Evolutionary conservation across 169 alveolate species (phyloP).

Genomic region (Perkinsus marinus): DNA sequence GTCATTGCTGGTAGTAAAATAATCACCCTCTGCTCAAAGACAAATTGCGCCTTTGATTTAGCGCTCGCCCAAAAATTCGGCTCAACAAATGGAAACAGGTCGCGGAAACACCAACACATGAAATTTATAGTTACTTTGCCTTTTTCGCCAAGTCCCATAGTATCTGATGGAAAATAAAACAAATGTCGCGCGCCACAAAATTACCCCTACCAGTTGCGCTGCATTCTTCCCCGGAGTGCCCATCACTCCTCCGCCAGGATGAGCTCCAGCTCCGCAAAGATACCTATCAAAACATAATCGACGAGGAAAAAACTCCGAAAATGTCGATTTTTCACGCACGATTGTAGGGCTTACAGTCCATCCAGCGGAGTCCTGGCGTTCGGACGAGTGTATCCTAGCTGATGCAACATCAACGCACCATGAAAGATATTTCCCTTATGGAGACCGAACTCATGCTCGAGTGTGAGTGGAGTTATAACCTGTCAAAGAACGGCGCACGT

Average conservation of each 20-base stretch:
- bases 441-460: background rate
- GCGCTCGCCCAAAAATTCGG: no score
- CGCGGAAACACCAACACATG: no score
- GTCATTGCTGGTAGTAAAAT: no score
- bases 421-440: background rate
- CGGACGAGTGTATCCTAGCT: background rate
- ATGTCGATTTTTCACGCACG: no score
- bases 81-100: no score
- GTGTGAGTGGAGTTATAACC: background rate
- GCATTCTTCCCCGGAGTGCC: background rate
- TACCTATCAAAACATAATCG: background rate
- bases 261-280: background rate
- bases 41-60: no score
- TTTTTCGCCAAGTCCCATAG: background rate
- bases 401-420: background rate
- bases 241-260: background rate
- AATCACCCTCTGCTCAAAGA: no score
- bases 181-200: background rate
- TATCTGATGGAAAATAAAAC: background rate
- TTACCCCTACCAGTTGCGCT: background rate
- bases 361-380: background rate
- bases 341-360: background rate
- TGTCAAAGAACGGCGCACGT: no score
- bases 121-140: no score
- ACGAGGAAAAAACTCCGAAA: no score